Percentiles rank a stretch among this genome's conserved stretches.
These are phyloP conservation scores for Angomonas deanei DNA, from an alignment of 208 protist species.

Conservation along the genomic window DNA sequence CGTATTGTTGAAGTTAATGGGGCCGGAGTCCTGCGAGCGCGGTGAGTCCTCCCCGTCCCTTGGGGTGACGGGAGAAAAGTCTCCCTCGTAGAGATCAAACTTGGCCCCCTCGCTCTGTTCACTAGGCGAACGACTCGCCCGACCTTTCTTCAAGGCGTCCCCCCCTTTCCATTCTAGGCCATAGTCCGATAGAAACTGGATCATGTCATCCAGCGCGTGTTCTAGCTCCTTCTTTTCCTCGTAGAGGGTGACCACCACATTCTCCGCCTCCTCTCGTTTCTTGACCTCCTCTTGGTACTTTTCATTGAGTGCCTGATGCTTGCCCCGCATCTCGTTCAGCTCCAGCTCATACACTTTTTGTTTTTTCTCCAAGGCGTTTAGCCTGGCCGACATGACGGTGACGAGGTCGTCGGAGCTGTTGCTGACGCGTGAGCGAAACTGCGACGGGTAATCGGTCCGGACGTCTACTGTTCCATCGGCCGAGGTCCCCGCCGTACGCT, in stretches of 20 bases:
- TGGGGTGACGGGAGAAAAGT: constrained; percentile 15
- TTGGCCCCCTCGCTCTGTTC: neutral
- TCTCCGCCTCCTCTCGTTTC: constrained; percentile 61
- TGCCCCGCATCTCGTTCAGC: constrained; percentile 65
- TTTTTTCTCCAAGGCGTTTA: constrained; percentile 60
- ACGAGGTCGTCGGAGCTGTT: constrained; percentile 52
- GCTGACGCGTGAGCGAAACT: constrained; percentile 45
- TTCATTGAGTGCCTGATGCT: constrained; percentile 43
- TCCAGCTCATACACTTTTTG: constrained; percentile 68
- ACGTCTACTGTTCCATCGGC: neutral
- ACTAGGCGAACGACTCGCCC: neutral
- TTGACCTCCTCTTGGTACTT: constrained; percentile 43
- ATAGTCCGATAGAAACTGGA: constrained; percentile 37
- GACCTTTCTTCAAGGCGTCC: neutral
- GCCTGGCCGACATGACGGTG: constrained; percentile 57
- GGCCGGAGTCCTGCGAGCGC: constrained; percentile 1
- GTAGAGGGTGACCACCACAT: constrained; percentile 56
- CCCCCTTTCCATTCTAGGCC: constrained; percentile 31
- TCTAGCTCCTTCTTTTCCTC: constrained; percentile 69
- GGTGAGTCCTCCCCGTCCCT: neutral
- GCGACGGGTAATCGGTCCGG: constrained; percentile 25
- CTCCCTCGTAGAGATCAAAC: constrained; percentile 45
- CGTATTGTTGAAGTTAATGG: constrained; percentile 13
- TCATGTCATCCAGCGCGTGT: constrained; percentile 37
- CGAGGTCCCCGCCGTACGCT: constrained; percentile 2